Percentiles rank a stretch among this genome's conserved stretches.
Conservation (phyloP, 2,329 filamentous ascomycete genomes). For the Fusarium agapanthi region DNA sequence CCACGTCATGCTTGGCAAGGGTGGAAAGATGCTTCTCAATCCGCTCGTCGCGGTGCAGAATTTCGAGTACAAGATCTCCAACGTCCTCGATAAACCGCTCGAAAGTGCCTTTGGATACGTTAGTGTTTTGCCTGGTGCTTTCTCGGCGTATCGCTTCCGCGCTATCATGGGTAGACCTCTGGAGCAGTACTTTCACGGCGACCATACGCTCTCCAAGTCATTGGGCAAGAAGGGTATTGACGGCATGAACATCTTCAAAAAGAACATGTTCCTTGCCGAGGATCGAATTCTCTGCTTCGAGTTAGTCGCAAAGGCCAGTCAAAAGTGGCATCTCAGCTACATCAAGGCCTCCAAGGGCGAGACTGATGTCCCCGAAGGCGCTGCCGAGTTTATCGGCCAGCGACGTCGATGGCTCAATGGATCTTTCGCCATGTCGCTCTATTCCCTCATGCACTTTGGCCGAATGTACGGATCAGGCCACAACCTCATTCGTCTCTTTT, state of each 20-base stretch:
- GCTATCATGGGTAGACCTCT: slow-evolving; percentile 38
- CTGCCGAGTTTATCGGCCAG: slow-evolving; percentile 36
- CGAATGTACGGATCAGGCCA: slow-evolving; percentile 37
- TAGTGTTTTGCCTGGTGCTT: slow-evolving; percentile 37
- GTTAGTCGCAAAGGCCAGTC: slow-evolving; percentile 37
- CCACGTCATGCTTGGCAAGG: slow-evolving; percentile 39
- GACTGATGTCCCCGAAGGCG: slow-evolving; percentile 38
- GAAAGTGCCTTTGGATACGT: slow-evolving; percentile 41
- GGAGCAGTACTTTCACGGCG: slow-evolving; percentile 40
- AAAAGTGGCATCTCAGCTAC: slow-evolving; percentile 41
- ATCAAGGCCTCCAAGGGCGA: slow-evolving; percentile 40
- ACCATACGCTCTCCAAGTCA: slow-evolving; percentile 38
- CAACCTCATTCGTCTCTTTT: slow-evolving; percentile 35
- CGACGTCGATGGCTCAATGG: slow-evolving; percentile 39
- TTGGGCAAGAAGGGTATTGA: slow-evolving; percentile 40
- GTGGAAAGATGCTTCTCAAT: slow-evolving; percentile 36
- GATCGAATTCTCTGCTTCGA: slow-evolving; percentile 40
- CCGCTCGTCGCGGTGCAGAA: slow-evolving; percentile 40
- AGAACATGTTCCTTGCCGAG: slow-evolving; percentile 41
- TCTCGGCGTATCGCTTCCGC: slow-evolving; percentile 38
- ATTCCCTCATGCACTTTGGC: slow-evolving; percentile 39
- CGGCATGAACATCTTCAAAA: slow-evolving; percentile 42
- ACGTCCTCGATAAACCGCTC: slow-evolving; percentile 38
- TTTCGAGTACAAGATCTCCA: slow-evolving; percentile 41
- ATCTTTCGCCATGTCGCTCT: slow-evolving; percentile 39